Base-by-base conservation (phyloP, 139 green algal species). In the Astrephomene gubernaculifera region DNA sequence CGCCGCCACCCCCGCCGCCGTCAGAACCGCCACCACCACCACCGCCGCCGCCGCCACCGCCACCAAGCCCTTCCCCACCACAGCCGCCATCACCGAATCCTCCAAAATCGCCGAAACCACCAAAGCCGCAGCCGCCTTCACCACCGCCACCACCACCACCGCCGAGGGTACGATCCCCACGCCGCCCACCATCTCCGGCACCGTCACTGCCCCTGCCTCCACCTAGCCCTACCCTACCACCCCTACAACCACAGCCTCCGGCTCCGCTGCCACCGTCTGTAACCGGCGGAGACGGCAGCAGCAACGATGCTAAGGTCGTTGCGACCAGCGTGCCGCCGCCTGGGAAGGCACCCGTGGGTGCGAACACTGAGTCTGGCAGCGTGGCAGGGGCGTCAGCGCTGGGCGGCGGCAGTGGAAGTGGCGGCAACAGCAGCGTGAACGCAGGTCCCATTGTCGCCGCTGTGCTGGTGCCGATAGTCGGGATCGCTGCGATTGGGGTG, bases 381-480 rank as follows among this genome's bases (percentile, higher is more conserved):
- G n/a, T n/a, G n/a, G n/a, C n/a, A n/a, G n/a, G n/a, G 49, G 17
- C 49, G 12, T 57, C 49, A 57, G 49, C 49, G 49, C 49, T 17
- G 49, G 12, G 49, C 3, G 39, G 41, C 17, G 29, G 24, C 3
- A 21, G 38, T 21, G 49, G 25, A 2, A 33, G n/a, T 4, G n/a
- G 45, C 36, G 54, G 36, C 29, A 38, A 63, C 67, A 24, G 52
- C 74, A n/a, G 36, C 14, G 9, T 25, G 21, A 36, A 43, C 27
- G n/a, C 41, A 2, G 76, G 54, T 4, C 19, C 61, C 21, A 83
- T 83, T 39, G 60, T 60, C 21, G 54, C 76, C 5, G 76, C 76
- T 4, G 76, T 83, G 22, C 27, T 83, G 21, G 76, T 83, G 29
- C 76, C 76, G 14, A 29, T 83, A 0, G 39, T 72, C 36, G 39